Percentiles rank a stretch among this genome's conserved stretches.
These are phyloP conservation scores for Trametes pubescens DNA, from an alignment of 1,284 basidiomycete species.

Conservation along the genomic window DNA sequence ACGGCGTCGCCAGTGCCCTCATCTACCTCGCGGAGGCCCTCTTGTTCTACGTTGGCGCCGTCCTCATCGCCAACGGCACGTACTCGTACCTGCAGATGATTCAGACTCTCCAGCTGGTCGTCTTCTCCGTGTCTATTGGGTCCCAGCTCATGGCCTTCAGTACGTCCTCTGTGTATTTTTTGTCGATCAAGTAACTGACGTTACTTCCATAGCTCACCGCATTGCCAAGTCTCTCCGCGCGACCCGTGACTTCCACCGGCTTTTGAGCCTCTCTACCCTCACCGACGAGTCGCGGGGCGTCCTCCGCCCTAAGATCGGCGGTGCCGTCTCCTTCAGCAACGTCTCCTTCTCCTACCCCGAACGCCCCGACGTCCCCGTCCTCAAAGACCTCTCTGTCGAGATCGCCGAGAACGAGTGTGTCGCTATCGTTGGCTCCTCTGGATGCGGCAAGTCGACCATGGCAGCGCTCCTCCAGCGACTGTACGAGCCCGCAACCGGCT, in stretches of 20 bases:
- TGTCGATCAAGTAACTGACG: neutral
- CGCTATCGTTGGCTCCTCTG: slow-evolving; percentile 89
- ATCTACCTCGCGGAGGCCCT: slow-evolving; percentile 92
- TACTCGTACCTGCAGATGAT: slow-evolving; percentile 91
- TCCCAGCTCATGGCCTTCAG: slow-evolving; percentile 90
- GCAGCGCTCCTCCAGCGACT: slow-evolving; percentile 85
- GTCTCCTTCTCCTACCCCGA: slow-evolving; percentile 87
- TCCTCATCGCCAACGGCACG: slow-evolving; percentile 81
- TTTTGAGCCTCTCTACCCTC: slow-evolving; percentile 66
- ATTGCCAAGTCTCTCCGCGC: slow-evolving; percentile 86
- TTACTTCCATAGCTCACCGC: slow-evolving; percentile 69
- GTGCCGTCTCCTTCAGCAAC: slow-evolving; percentile 72
- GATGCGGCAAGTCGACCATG: slow-evolving; percentile 90
- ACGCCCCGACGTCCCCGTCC: slow-evolving; percentile 75
- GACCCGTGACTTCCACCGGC: slow-evolving; percentile 76
- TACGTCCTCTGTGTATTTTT: slow-evolving; percentile 51
- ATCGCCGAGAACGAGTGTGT: slow-evolving; percentile 82
- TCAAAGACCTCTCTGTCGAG: slow-evolving; percentile 71
- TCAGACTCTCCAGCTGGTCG: slow-evolving; percentile 88
- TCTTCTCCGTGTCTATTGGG: slow-evolving; percentile 94
- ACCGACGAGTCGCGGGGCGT: slow-evolving; percentile 77
- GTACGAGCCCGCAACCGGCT: slow-evolving; percentile 80
- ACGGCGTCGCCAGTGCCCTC: slow-evolving; percentile 81
- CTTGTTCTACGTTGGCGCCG: slow-evolving; percentile 89
- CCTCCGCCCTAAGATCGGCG: slow-evolving; percentile 69